Percentiles rank a stretch among this genome's conserved stretches.
These are phyloP conservation scores for Nothophytophthora sp. DNA, from an alignment of 352 stramenopile species.

Conservation along the genomic window DNA sequence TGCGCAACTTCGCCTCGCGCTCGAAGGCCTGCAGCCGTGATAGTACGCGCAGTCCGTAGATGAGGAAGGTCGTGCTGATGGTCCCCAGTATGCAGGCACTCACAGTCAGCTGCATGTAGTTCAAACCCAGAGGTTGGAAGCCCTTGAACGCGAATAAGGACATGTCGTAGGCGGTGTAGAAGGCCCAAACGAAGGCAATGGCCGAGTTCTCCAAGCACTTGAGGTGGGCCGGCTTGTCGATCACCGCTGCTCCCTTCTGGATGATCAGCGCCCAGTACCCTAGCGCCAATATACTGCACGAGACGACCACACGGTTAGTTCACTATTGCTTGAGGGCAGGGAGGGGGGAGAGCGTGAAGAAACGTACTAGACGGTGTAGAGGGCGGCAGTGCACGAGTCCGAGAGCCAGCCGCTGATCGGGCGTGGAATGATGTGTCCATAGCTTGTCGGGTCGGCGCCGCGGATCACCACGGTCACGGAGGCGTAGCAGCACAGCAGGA, in stretches of 20 bases:
- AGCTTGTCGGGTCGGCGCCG: conserved; percentile 31
- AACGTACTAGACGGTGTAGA: conserved; percentile 43
- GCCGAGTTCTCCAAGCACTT: conserved; percentile 24
- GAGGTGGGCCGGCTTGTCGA: conserved; percentile 23
- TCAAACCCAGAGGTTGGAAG: conserved; percentile 32
- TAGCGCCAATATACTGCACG: conserved; percentile 46
- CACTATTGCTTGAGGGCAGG: background rate
- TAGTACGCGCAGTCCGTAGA: conserved; percentile 34
- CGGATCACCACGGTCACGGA: conserved; percentile 35
- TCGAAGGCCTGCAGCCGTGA: conserved; percentile 25
- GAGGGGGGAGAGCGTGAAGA: background rate
- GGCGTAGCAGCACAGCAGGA: conserved; percentile 30
- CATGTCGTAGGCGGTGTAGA: conserved; percentile 40
- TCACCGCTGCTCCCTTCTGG: conserved; percentile 34
- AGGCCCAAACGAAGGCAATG: conserved; percentile 38
- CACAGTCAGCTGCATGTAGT: conserved; percentile 30
- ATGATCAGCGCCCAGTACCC: conserved; percentile 65
- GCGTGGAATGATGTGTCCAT: conserved; percentile 28
- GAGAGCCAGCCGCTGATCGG: conserved; percentile 23
- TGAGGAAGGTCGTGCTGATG: conserved; percentile 34
- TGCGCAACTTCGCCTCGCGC: conserved; percentile 19
- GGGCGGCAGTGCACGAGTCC: conserved; percentile 34
- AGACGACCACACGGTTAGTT: background rate
- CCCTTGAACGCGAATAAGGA: conserved; percentile 35
- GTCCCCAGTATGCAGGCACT: conserved; percentile 26